Base-by-base conservation (phyloP, 129 eudicot species). In the Pulicaria dysenterica region DNA sequence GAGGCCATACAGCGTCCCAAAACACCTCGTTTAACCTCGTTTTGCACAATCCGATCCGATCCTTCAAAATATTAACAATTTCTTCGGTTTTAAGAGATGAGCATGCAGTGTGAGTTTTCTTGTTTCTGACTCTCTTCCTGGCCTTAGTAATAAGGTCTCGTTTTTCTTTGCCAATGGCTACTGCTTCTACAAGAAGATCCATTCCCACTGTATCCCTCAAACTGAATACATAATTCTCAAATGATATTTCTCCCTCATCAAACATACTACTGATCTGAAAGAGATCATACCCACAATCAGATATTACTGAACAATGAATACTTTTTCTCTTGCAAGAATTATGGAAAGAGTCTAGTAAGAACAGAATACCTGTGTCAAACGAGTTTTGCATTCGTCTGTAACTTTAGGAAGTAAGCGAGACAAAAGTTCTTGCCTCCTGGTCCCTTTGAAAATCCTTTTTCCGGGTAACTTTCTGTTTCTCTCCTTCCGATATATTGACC, bases 1-100 rank as follows among this genome's bases (percentile, higher is more conserved):
- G 93, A 31, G 93, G 93, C 93, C 93, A 87, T 8, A 87, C 87
- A 13, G 85, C 85, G 12, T 78, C 89, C 93, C 93, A 87, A 55
- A 87, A 87, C 31, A 87, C 68, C 34, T 87, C 93, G 12, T 59
- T 75, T 14, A 87, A 72, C 48, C 85, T 64, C 6, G 79, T 82
- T 77, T 87, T 82, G 71, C 84, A 84, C 17, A 87, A 67, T 17
- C 85, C 85, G 14, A 79, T 66, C 10, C 81, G 76, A 39, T 81
- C 82, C 4, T 83, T 87, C 41, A 87, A 79, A 15, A 74, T 69
- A 36, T 74, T 66, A n/a, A 82, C 53, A 10, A 84, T 82, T 69
- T 87, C 87, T 11, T 73, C 64, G 16, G 73, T 66, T 64, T 82
- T 58, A 38, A 84, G 83, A 13, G 81, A 69, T 12, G 84, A 75